Evolutionary conservation across 2,329 filamentous ascomycete genomes (phyloP).

Genomic region (Aspergillus quadrilineatus): DNA sequence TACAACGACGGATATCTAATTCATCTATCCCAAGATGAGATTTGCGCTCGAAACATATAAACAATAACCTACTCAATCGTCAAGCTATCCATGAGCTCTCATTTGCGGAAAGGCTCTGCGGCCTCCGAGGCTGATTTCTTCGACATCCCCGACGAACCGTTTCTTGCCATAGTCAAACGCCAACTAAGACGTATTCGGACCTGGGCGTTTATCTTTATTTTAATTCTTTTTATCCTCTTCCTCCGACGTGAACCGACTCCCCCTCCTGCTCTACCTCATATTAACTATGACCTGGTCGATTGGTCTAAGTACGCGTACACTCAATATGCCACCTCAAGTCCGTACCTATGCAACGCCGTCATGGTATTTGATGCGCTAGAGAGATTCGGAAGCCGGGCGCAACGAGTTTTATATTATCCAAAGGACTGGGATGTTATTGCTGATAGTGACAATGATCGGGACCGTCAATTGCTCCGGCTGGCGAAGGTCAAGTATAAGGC

Average conservation of each 20-base stretch:
- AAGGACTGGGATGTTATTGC: not conserved
- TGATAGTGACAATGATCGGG: not conserved
- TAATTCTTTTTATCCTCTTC: conserved; percentile 29
- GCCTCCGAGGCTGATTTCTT: conserved; percentile 38
- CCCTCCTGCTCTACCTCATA: conserved; percentile 23
- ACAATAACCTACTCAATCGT: too few species aligned
- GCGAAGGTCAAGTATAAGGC: conserved; percentile 50
- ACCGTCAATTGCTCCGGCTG: conserved; percentile 42
- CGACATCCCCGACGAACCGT: conserved; percentile 36
- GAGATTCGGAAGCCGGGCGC: conserved; percentile 28
- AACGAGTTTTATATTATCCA: conserved; percentile 34
- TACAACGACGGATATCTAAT: not conserved
- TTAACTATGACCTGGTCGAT: conserved; percentile 24
- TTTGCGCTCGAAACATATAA: not conserved
- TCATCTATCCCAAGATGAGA: conserved; percentile 5
- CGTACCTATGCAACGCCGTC: conserved; percentile 36
- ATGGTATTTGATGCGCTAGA: conserved; percentile 36
- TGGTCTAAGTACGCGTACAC: conserved; percentile 25
- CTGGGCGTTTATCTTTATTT: conserved; percentile 27
- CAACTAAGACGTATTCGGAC: conserved; percentile 34
- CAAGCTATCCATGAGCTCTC: not conserved
- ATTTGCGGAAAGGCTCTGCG: conserved; percentile 28
- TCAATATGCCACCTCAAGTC: conserved; percentile 32
- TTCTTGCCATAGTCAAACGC: conserved; percentile 29
- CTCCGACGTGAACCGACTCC: conserved; percentile 22